Evolutionary conservation across 1,284 basidiomycete genomes (phyloP).

Genomic region (Sporisorium graminicola): DNA sequence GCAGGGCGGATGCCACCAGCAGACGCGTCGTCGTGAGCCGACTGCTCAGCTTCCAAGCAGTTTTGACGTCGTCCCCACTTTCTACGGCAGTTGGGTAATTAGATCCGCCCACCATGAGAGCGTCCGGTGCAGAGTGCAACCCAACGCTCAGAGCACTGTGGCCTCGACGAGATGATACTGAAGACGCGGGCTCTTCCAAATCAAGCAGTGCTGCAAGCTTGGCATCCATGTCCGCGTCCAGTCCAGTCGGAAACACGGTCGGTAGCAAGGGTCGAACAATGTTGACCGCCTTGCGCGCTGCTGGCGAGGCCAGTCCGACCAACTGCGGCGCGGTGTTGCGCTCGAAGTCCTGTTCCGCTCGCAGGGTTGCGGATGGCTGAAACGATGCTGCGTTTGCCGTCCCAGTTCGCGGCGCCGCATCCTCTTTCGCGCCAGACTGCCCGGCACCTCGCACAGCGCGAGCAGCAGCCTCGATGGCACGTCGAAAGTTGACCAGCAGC

Average conservation of each 20-base stretch:
- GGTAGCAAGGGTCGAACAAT: constrained; percentile 58
- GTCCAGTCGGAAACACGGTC: constrained; percentile 47
- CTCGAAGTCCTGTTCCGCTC: constrained; percentile 18
- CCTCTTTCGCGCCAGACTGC: constrained; percentile 7
- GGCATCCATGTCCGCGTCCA: constrained; percentile 35
- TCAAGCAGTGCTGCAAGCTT: constrained; percentile 32
- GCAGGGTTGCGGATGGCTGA: constrained; percentile 14
- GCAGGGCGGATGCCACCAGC: constrained; percentile 30
- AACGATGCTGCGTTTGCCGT: background rate
- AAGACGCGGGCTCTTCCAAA: constrained; percentile 8
- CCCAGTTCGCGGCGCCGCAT: constrained; percentile 1
- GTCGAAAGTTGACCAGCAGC: constrained; percentile 60
- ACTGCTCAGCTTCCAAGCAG: constrained; percentile 36
- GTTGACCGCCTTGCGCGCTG: constrained; percentile 50
- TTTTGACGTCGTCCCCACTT: background rate
- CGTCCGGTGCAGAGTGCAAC: constrained; percentile 26
- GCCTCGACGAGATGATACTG: background rate
- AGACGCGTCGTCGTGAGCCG: constrained; percentile 34
- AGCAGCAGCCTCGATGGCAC: constrained; percentile 62
- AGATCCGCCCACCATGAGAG: constrained; percentile 27
- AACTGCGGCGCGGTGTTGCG: background rate
- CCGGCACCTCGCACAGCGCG: constrained; percentile 24
- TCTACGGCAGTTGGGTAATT: background rate
- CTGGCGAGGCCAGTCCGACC: constrained; percentile 29
- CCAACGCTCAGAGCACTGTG: constrained; percentile 24